Base-by-base conservation (phyloP, 192 early-diverging fungal genomes). In the Coemansia sp. region DNA sequence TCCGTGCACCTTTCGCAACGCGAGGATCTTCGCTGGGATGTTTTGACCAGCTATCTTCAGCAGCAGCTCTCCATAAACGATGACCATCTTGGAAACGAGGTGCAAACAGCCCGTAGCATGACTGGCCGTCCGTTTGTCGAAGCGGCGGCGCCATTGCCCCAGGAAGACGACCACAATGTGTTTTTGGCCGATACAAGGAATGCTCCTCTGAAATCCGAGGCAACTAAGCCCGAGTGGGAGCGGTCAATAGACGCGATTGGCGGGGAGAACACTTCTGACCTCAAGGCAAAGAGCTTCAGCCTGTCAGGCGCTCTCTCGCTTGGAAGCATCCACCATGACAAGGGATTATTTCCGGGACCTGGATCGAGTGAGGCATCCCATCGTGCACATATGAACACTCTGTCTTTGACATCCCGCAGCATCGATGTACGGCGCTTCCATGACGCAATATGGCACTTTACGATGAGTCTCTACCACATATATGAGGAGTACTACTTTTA, bases 401-500 rank as follows among this genome's bases (percentile, higher is more conserved):
- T 57, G 12, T 33, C 28, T 2, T n/a, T 57, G n/a, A 34, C 34
- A 3, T 34, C 30, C 16, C 63, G 64, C 23, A 42, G 56, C 9
- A 37, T 70, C 15, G 71, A 79, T 28, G 58, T 69, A 42, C 77
- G 77, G 9, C 71, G 60, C 39, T 74, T 79, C 71, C 71, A 79
- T 34, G 77, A 79, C 31, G 77, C 77, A 8, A 51, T 79, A 42
- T 79, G 77, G 77, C 77, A 79, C 53, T 79, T 71, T 51, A 79
- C 77, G 48, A 63, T 79, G 52, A 74, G 77, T 43, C 71, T 74
- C 28, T 79, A 67, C 64, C 71, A 79, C 39, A 74, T 79, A 40
- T 79, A 74, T 65, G 77, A 79, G 58, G 77, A 79, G 60, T 71
- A 65, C 51, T 79, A 79, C 61, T 79, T 74, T 45, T 79, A 74